Evolutionary conservation across 176 grass and related monocot species (phyloP).

Genomic region (Raddia distichophylla): DNA sequence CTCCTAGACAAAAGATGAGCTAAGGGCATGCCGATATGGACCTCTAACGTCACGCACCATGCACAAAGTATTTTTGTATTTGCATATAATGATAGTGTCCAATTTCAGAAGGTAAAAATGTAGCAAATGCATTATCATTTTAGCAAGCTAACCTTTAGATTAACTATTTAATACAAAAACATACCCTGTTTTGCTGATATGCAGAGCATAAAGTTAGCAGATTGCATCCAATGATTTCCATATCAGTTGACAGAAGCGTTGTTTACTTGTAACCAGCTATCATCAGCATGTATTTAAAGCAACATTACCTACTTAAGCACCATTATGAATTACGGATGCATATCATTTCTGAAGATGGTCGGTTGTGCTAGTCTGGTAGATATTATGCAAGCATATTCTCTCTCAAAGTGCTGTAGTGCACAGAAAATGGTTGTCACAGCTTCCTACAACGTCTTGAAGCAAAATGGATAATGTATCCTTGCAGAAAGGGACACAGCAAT

Average conservation of each 20-base stretch:
- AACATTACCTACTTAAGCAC: too few species aligned
- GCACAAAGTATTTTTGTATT: neutral
- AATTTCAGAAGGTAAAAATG: neutral
- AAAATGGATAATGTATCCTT: neutral
- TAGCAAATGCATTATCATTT: neutral
- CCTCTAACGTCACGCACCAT: too few species aligned
- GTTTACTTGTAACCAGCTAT: neutral
- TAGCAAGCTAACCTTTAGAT: neutral
- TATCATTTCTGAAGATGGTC: neutral
- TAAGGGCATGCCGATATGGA: neutral
- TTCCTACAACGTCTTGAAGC: neutral
- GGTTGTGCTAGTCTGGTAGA: neutral
- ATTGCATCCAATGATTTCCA: neutral
- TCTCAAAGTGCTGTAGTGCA: neutral
- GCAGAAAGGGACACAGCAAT: neutral
- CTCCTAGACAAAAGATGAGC: neutral
- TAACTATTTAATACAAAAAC: neutral
- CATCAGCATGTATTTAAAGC: neutral
- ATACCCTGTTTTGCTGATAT: neutral
- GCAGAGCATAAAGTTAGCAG: neutral
- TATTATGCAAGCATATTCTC: neutral
- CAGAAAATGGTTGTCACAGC: neutral
- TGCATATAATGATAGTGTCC: neutral
- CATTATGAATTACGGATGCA: neutral
- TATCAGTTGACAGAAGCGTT: neutral